These are phyloP conservation scores for Amauroascus verrucosus DNA, from an alignment of 2,329 filamentous ascomycete species.

Conservation along the genomic window DNA sequence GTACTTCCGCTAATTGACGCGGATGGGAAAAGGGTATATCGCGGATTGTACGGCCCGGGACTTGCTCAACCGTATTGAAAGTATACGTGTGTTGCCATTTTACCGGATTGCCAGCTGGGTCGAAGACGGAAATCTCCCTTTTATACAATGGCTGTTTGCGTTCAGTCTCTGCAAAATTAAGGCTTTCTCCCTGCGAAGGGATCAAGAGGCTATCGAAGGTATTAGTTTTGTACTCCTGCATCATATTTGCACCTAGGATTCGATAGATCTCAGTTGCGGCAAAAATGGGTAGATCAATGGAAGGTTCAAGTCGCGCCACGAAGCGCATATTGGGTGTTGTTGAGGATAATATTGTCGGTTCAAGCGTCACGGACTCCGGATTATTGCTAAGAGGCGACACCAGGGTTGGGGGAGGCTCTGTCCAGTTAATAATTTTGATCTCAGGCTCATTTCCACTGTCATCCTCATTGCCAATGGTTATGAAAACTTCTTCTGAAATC, in stretches of 20 bases:
- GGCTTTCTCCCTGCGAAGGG: slow-evolving; percentile 19
- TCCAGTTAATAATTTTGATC: slow-evolving; percentile 29
- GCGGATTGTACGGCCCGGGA: slow-evolving; percentile 32
- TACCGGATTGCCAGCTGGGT: slow-evolving; percentile 23
- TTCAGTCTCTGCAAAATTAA: slow-evolving; percentile 22
- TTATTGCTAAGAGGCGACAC: slow-evolving; percentile 25
- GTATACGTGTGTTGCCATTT: slow-evolving; percentile 34
- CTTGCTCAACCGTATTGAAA: slow-evolving; percentile 35
- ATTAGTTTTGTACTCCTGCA: slow-evolving; percentile 31
- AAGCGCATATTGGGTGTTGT: slow-evolving; percentile 36
- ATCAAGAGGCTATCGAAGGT: slow-evolving; percentile 33
- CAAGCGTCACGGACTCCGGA: slow-evolving; percentile 29
- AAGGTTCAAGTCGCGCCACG: slow-evolving; percentile 34
- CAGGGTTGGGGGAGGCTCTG: slow-evolving; percentile 31
- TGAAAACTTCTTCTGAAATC: slow-evolving; percentile 31
- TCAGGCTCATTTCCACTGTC: slow-evolving; percentile 20
- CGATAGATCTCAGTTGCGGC: slow-evolving; percentile 35
- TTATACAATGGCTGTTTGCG: slow-evolving; percentile 24
- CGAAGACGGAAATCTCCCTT: slow-evolving; percentile 26
- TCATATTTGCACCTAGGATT: slow-evolving; percentile 31
- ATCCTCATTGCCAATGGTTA: slow-evolving; percentile 22
- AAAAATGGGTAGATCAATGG: slow-evolving; percentile 34
- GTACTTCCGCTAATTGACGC: slow-evolving; percentile 35
- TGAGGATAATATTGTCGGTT: slow-evolving; percentile 30
- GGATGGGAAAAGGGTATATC: slow-evolving; percentile 39